Evolutionary conservation across 352 stramenopile species (phyloP), one percentile per base, ranked within the genome.

Genomic region (Phytopythium vexans): DNA sequence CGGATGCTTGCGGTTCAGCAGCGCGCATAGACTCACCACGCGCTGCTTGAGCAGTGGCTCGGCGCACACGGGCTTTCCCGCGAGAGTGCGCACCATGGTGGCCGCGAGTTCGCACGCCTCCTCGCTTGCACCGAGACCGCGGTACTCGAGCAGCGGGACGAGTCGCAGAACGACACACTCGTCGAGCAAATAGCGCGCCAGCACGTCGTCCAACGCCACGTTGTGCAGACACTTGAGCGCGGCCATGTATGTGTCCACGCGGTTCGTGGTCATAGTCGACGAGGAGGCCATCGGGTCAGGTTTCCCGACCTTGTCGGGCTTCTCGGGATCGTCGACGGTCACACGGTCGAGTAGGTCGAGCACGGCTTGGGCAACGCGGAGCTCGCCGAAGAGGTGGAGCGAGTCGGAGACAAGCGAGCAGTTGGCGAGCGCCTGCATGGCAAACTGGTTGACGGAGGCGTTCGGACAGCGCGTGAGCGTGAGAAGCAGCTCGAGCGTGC

Each of bases 321-420:
- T 27, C 14, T 31, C 11, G 8, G 27, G 11, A 33, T 60, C 32
- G 21, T 58, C 43, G 27, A 58, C 4, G 14, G 10, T 49, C 7
- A 41, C 68, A 16, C 46, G 35, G 16, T 93, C 78, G 0, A 93
- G 68, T 10, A 91, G 50, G 1, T 49, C 41, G 16, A 91, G 58
- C 1, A 89, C 71, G 0, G 77, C 78, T 1, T 65, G 56, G 2
- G 66, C 58, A 0, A 93, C 75, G 16, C 68, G 68, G n/a, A 91
- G 66, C 49, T 93, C 80, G 6, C 67, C 65, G 54, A 88, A 90
- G 4, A 93, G 46, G 48, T 93, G 80, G 3, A 90, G 52, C 1
- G 81, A 88, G 56, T 93, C 83, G 0, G 64, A 82, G 35, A 93
- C 72, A 5, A 87, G 62, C 1, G 83, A 93, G 62, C 83, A 93